Evolutionary conservation across 345 rosid species (phyloP), one percentile per base, ranked within the genome.

Genomic region (Durio zibethinus): DNA sequence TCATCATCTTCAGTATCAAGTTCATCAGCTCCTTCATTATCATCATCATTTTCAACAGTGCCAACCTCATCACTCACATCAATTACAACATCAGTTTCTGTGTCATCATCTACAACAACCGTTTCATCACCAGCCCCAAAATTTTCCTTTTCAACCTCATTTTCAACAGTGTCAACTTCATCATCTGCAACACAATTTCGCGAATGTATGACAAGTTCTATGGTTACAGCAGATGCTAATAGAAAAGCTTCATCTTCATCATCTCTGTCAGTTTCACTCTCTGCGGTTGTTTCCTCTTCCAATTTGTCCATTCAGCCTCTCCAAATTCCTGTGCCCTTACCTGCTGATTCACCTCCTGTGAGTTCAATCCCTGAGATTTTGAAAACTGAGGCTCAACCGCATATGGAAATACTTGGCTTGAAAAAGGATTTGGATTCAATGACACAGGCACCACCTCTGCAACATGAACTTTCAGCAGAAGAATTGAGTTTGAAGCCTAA

Each of bases 401-500:
- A 80, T 63, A 8, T 72, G 8, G 82, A 71, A 78, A 77, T 57
- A 53, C 33, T 56, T 80, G 73, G 27, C 45, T 61, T 76, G 53
- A 81, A 65, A 82, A 75, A 78, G 67, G 82, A 85, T 73, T 77
- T 59, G 31, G 80, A 76, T 82, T 57, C 81, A 64, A 36, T 76
- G 61, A 84, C 81, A 66, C 59, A 78, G 74, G 77, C 79, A 71
- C 60, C 71, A 70, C 73, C 83, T 54, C n/a, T 77, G 62, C 86
- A 70, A 57, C 62, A 80, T 29, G 82, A 81, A 75, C 77, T 82
- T 76, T 73, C 81, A 5, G 66, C 76, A 27, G 78, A 72, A 33
- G 85, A 59, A 77, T 81, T 81, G 68, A 79, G 73, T 82, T 84
- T 83, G 67, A 89, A 83, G 74, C 73, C 79, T 78, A 89, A 83